Conservation (phyloP, 2,329 filamentous ascomycete genomes). For the Ophiostoma angusticollis region DNA sequence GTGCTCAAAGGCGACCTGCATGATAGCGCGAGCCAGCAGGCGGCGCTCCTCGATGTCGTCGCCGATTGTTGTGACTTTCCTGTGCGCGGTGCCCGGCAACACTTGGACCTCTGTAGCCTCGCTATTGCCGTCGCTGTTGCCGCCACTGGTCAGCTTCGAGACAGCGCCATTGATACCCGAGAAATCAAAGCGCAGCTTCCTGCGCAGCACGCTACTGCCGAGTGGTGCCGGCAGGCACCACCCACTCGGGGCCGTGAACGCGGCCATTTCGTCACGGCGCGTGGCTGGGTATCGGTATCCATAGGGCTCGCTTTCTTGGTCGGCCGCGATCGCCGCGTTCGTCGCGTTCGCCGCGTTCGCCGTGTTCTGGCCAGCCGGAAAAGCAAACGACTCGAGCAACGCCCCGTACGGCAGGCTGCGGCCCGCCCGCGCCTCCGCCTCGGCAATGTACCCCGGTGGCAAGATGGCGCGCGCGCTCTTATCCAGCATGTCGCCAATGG, state of each 20-base stretch:
- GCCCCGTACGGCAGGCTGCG: constrained; percentile 65
- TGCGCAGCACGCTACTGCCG: constrained; percentile 27
- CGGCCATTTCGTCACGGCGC: constrained; percentile 45
- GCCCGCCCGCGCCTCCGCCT: constrained; percentile 22
- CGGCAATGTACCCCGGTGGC: constrained; percentile 43
- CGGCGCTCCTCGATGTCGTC: constrained; percentile 47
- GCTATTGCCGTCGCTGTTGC: too few relatives aligned
- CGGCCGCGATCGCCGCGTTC: too few relatives aligned
- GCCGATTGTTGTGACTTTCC: too few relatives aligned
- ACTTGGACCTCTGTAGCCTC: too few relatives aligned
- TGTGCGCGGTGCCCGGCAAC: too few relatives aligned
- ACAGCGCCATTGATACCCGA: constrained; percentile 48
- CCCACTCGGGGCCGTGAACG: constrained; percentile 23
- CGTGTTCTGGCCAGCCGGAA: constrained; percentile 32
- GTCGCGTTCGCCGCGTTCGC: constrained; percentile 8
- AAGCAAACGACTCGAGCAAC: constrained; percentile 67
- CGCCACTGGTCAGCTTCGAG: constrained; percentile 25
- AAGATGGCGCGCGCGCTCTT: constrained; percentile 70
- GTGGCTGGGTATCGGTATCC: constrained; percentile 44
- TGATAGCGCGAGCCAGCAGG: constrained; percentile 56
- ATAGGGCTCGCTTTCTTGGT: too few relatives aligned
- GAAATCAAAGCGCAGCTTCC: constrained; percentile 58
- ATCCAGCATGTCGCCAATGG: constrained; percentile 83
- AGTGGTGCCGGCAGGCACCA: constrained; percentile 64
- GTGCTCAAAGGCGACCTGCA: constrained; percentile 81